These are phyloP conservation scores for Pugionium cornutum DNA, from an alignment of 345 rosid species.

Conservation along the genomic window DNA sequence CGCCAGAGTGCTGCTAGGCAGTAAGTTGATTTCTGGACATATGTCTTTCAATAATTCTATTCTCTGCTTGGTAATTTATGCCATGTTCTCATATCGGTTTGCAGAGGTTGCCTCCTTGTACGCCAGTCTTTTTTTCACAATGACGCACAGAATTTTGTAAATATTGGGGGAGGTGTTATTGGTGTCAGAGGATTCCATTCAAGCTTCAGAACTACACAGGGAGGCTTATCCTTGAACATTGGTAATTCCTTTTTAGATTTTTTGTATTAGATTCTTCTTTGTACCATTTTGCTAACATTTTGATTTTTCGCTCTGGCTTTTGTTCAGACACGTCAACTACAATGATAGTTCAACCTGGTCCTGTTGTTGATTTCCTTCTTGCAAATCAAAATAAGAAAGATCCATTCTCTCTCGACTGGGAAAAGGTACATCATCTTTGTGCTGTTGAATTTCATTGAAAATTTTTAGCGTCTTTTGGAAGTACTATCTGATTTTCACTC, in stretches of 20 bases:
- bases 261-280: slow-evolving; percentile 10
- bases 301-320: slow-evolving; percentile 8
- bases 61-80: not conserved
- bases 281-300: slow-evolving; percentile 7
- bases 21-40: slow-evolving; percentile 44
- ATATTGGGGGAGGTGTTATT: slow-evolving; percentile 38
- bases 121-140: slow-evolving; percentile 42
- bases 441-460: not conserved
- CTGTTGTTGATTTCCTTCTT: slow-evolving; percentile 37
- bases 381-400: slow-evolving; percentile 32
- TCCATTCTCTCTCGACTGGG: slow-evolving; percentile 27
- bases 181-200: slow-evolving; percentile 44
- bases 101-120: slow-evolving; percentile 75
- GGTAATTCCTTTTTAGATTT: slow-evolving; percentile 25
- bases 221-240: slow-evolving; percentile 44
- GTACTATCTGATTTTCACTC: not conserved
- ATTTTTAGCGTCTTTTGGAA: slow-evolving; percentile 3
- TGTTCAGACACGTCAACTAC: slow-evolving; percentile 41
- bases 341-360: slow-evolving; percentile 41
- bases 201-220: slow-evolving; percentile 43
- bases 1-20: slow-evolving; percentile 91
- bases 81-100: slow-evolving; percentile 17
- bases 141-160: slow-evolving; percentile 19
- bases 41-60: not conserved
- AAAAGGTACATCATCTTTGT: slow-evolving; percentile 28